These are phyloP conservation scores for Paramecium sexaurelia DNA, from an alignment of 73 alveolate genomes.

Conservation along the genomic window DNA sequence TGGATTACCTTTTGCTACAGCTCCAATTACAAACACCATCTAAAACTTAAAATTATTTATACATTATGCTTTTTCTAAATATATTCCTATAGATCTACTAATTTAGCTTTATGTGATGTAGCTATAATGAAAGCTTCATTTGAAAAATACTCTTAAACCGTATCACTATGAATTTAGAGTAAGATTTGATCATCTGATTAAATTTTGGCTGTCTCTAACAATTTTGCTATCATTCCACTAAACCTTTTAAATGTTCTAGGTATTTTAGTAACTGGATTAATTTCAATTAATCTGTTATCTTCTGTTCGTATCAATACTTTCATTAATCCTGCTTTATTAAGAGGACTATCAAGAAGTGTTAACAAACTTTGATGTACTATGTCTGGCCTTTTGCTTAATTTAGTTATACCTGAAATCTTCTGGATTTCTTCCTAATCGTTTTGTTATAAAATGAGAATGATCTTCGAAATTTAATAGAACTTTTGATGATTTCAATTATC, in stretches of 20 bases:
- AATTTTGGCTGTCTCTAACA: slow-evolving; percentile 83
- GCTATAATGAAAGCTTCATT: slow-evolving; percentile 18
- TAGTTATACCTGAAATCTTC: slow-evolving; percentile 83
- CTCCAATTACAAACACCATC: slow-evolving; percentile 7
- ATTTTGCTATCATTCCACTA: slow-evolving; percentile 92
- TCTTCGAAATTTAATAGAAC: slow-evolving; percentile 88
- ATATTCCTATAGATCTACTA: slow-evolving; percentile 13
- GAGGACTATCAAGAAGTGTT: slow-evolving; percentile 92
- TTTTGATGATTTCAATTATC: slow-evolving; percentile 27
- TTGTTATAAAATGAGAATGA: slow-evolving; percentile 74
- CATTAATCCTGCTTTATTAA: slow-evolving; percentile 92
- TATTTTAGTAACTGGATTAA: slow-evolving; percentile 86
- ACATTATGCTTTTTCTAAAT: background rate
- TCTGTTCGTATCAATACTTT: slow-evolving; percentile 89
- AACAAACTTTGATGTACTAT: slow-evolving; percentile 92
- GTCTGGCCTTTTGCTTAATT: slow-evolving; percentile 80
- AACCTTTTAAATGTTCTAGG: slow-evolving; percentile 98
- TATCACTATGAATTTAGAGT: background rate
- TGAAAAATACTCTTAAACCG: background rate
- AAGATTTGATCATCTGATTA: slow-evolving; percentile 66
- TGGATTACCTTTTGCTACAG: slow-evolving; percentile 50
- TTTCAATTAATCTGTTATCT: slow-evolving; percentile 86
- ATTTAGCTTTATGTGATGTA: slow-evolving; percentile 29
- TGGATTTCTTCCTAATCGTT: slow-evolving; percentile 81
- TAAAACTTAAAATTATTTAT: background rate